These are phyloP conservation scores for Thalassiosira livingstoniorum DNA, from an alignment of 352 stramenopile species.

Conservation along the genomic window DNA sequence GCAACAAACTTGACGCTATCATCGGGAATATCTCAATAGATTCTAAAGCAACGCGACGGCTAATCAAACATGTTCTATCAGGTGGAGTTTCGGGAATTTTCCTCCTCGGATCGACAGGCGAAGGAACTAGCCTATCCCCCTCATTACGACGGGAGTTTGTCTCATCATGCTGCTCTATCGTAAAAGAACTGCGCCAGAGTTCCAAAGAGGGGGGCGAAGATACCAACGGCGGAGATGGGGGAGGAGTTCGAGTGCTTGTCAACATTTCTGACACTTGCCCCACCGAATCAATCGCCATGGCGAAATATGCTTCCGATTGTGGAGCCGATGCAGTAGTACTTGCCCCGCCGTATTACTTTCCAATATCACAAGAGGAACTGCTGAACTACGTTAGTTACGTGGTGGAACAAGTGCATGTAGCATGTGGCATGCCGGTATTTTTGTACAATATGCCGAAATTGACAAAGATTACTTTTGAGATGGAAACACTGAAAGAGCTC, in stretches of 20 bases:
- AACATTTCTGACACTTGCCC: slow-evolving; percentile 25
- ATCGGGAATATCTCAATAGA: too few species aligned
- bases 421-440: slow-evolving; percentile 31
- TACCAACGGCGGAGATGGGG: background rate
- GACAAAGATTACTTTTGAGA: slow-evolving; percentile 34
- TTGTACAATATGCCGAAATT: slow-evolving; percentile 46
- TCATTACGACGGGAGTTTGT: slow-evolving; percentile 29
- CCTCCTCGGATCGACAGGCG: slow-evolving; percentile 15
- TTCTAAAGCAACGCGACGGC: background rate
- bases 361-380: slow-evolving; percentile 40
- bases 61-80: slow-evolving; percentile 29
- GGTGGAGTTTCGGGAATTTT: slow-evolving; percentile 22
- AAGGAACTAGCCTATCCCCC: slow-evolving; percentile 14
- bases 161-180: slow-evolving; percentile 10
- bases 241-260: slow-evolving; percentile 32
- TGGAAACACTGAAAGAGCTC: slow-evolving; percentile 25
- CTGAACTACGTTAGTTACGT: slow-evolving; percentile 29
- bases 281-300: slow-evolving; percentile 18
- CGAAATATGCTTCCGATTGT: slow-evolving; percentile 9
- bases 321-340: slow-evolving; percentile 29
- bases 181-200: slow-evolving; percentile 11
- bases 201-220: background rate
- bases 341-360: slow-evolving; percentile 49
- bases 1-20: too few species aligned
- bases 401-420: background rate